phyloP scores from a whole-genome alignment of 768 basidiomycete genomes.

The Boletales sp. region DNA sequence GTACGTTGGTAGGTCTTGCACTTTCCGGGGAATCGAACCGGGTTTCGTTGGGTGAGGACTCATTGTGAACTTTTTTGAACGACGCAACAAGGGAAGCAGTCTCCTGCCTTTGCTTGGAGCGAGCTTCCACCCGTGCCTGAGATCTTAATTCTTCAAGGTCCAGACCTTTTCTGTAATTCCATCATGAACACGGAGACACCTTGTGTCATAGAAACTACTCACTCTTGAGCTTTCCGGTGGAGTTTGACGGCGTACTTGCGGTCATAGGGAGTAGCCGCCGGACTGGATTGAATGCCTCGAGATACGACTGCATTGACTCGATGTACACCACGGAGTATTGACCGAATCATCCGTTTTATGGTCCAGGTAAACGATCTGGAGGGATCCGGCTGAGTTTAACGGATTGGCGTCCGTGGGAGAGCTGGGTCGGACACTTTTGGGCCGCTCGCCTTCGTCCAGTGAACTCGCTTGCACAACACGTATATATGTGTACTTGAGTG shows the following conservation, averaged over 20 bases:
- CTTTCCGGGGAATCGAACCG: not conserved
- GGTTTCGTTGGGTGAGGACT: not conserved
- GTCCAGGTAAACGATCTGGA: no score
- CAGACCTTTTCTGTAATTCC: slow-evolving; percentile 40
- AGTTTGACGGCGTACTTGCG: slow-evolving; percentile 71
- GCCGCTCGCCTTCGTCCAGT: no score
- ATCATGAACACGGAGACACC: slow-evolving; percentile 4
- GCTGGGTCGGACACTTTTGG: no score
- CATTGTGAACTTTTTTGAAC: slow-evolving; percentile 8
- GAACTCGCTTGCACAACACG: no score
- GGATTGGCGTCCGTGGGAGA: no score
- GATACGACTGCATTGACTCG: slow-evolving; percentile 1
- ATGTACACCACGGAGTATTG: not conserved
- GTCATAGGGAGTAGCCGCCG: slow-evolving; percentile 25
- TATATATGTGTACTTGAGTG: no score
- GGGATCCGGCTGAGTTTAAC: no score
- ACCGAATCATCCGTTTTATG: slow-evolving; percentile 1
- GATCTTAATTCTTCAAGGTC: slow-evolving; percentile 35
- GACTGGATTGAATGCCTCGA: slow-evolving; percentile 15
- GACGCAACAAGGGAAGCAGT: slow-evolving; percentile 11
- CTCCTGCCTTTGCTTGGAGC: slow-evolving; percentile 29
- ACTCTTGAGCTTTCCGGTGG: slow-evolving; percentile 61
- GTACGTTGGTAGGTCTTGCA: slow-evolving; percentile 18
- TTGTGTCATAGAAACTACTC: slow-evolving; percentile 29
- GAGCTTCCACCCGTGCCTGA: slow-evolving; percentile 28